Evolutionary conservation across 331 rosid genomes (phyloP).

Genomic region (Phaseolus coccineus): DNA sequence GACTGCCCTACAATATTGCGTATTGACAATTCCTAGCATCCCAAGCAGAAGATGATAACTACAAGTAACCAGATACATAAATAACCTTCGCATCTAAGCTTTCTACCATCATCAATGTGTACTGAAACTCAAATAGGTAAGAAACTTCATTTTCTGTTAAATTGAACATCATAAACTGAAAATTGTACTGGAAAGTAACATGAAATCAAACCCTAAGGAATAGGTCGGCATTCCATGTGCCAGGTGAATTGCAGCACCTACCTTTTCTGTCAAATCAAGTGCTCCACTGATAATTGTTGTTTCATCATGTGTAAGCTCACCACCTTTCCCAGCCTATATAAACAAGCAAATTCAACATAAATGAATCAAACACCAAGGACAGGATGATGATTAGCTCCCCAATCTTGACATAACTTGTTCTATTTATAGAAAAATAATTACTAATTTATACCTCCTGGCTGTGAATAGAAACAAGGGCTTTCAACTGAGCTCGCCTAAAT

Average conservation of each 20-base stretch:
- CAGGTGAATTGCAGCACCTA: slow-evolving; percentile 38
- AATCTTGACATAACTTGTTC: slow-evolving; percentile 31
- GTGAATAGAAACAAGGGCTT: slow-evolving; percentile 95
- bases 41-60: background rate
- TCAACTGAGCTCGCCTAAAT: slow-evolving; percentile 96
- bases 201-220: slow-evolving; percentile 25
- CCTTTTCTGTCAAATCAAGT: slow-evolving; percentile 98
- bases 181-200: slow-evolving; percentile 14
- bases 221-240: slow-evolving; percentile 24
- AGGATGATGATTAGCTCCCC: slow-evolving; percentile 24
- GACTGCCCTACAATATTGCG: background rate
- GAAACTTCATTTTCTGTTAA: slow-evolving; percentile 34
- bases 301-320: slow-evolving; percentile 99
- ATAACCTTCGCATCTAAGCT: slow-evolving; percentile 25
- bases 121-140: slow-evolving; percentile 35
- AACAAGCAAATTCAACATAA: slow-evolving; percentile 37
- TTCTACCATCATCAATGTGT: slow-evolving; percentile 28
- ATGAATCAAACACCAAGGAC: slow-evolving; percentile 27
- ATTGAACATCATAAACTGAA: slow-evolving; percentile 37
- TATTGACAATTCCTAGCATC: slow-evolving; percentile 20
- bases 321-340: slow-evolving; percentile 94
- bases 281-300: slow-evolving; percentile 98
- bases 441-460: slow-evolving; percentile 73
- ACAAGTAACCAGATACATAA: slow-evolving; percentile 15
- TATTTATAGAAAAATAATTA: slow-evolving; percentile 18